phyloP scores from a whole-genome alignment of 495 filamentous ascomycete genomes.

The Penicillium angulare region DNA sequence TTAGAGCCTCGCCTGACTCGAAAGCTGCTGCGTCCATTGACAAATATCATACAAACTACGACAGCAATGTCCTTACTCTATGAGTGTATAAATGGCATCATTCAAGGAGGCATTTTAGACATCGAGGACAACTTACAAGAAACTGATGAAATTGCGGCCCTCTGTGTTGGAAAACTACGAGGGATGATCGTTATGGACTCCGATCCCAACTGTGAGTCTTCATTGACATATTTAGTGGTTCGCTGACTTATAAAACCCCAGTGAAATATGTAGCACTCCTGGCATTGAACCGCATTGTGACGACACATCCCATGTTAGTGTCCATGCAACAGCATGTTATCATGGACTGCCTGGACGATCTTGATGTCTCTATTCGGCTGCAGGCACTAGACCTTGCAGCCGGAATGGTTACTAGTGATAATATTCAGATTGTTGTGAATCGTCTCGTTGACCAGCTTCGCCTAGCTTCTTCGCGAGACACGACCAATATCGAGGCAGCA shows the following conservation, averaged over 20 bases:
- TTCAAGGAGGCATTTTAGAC: conserved; percentile 90
- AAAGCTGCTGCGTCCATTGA: conserved; percentile 93
- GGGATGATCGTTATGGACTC: conserved; percentile 92
- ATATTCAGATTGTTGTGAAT: conserved; percentile 76
- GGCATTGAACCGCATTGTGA: conserved; percentile 91
- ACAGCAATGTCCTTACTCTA: conserved; percentile 95
- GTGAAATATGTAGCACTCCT: conserved; percentile 97
- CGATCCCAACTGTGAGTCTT: conserved; percentile 78
- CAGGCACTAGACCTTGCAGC: conserved; percentile 88
- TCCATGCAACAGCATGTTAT: conserved; percentile 93
- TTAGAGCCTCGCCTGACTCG: conserved; percentile 86
- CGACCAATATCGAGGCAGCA: not conserved
- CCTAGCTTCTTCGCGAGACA: conserved; percentile 34
- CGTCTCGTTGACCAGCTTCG: conserved; percentile 80
- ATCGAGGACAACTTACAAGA: conserved; percentile 72
- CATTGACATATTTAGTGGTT: not conserved
- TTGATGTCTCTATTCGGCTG: conserved; percentile 93
- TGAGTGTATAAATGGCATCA: conserved; percentile 97
- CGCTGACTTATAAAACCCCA: conserved; percentile 26
- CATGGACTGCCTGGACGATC: conserved; percentile 89
- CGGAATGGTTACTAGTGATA: conserved; percentile 86
- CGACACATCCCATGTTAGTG: conserved; percentile 81
- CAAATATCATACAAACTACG: conserved; percentile 88
- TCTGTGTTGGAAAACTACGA: conserved; percentile 89
- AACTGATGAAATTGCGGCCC: conserved; percentile 85